A percentile compares a stretch with the other conserved stretches of the same genome.
Conservation (phyloP, 345 rosid genomes). For the Salix udensis region DNA sequence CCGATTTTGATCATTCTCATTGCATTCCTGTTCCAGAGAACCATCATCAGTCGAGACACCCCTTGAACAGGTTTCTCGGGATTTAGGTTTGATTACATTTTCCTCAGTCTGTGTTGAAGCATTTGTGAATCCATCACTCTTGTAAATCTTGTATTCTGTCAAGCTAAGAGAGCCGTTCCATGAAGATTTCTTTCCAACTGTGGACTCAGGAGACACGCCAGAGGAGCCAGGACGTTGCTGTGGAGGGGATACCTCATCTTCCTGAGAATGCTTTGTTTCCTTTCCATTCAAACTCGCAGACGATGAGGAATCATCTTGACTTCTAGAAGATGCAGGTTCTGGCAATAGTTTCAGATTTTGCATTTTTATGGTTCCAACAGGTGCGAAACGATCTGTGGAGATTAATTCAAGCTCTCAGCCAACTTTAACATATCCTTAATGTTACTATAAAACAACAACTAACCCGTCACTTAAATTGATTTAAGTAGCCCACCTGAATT, state of each 20-base stretch:
- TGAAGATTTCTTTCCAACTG: constrained; percentile 54
- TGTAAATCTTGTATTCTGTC: constrained; percentile 69
- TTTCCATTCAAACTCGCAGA: constrained; percentile 73
- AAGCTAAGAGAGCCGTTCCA: constrained; percentile 68
- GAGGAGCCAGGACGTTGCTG: constrained; percentile 54
- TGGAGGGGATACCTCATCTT: constrained; percentile 75
- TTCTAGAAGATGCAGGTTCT: constrained; percentile 65
- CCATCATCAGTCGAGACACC: constrained; percentile 88
- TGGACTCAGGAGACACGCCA: constrained; percentile 61
- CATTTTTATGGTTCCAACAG: constrained; percentile 13
- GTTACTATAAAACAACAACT: neutral
- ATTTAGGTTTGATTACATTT: constrained; percentile 34
- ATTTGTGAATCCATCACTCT: constrained; percentile 67
- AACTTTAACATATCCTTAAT: neutral
- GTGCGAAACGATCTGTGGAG: constrained; percentile 15
- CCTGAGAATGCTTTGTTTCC: constrained; percentile 60
- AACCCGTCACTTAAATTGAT: neutral
- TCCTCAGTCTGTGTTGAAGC: constrained; percentile 97
- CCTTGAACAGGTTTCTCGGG: constrained; percentile 68
- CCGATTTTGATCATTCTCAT: constrained; percentile 27
- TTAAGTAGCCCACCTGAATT: constrained; percentile 44
- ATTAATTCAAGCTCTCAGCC: neutral
- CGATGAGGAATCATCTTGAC: constrained; percentile 76
- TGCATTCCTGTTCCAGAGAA: constrained; percentile 41
- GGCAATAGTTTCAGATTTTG: constrained; percentile 47